Evolutionary conservation across 106 monocot genomes (phyloP).

Genomic region (Dendrobium huoshanense): DNA sequence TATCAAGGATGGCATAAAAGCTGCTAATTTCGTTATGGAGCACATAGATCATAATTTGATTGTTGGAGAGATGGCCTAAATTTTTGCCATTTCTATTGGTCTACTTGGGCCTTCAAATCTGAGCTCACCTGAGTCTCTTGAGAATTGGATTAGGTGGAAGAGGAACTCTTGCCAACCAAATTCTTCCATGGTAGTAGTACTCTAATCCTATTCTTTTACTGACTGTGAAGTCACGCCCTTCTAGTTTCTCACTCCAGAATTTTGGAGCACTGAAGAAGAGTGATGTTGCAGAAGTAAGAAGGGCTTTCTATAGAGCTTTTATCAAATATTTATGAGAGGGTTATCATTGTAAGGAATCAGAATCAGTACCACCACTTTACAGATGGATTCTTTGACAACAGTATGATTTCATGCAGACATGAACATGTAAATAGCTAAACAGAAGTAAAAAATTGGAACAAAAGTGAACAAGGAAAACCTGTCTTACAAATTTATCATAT

Average conservation of each 20-base stretch:
- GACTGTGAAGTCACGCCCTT: neutral
- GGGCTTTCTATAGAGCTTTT: no score
- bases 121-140: constrained; percentile 65
- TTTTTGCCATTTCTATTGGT: constrained; percentile 90
- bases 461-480: no score
- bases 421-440: no score
- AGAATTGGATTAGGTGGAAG: constrained; percentile 77
- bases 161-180: constrained; percentile 65
- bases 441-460: no score
- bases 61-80: constrained; percentile 80
- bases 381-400: no score
- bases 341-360: no score
- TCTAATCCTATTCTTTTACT: neutral
- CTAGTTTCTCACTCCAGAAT: neutral
- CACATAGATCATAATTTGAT: constrained; percentile 71
- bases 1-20: constrained; percentile 87
- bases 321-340: no score
- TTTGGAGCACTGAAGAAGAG: no score
- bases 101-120: constrained; percentile 80
- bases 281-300: no score
- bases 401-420: no score
- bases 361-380: no score
- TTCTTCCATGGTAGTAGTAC: constrained; percentile 80
- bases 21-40: constrained; percentile 84
- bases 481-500: no score